These are phyloP conservation scores for Tylopilus sp. DNA, from an alignment of 1,284 basidiomycete genomes.

Conservation along the genomic window DNA sequence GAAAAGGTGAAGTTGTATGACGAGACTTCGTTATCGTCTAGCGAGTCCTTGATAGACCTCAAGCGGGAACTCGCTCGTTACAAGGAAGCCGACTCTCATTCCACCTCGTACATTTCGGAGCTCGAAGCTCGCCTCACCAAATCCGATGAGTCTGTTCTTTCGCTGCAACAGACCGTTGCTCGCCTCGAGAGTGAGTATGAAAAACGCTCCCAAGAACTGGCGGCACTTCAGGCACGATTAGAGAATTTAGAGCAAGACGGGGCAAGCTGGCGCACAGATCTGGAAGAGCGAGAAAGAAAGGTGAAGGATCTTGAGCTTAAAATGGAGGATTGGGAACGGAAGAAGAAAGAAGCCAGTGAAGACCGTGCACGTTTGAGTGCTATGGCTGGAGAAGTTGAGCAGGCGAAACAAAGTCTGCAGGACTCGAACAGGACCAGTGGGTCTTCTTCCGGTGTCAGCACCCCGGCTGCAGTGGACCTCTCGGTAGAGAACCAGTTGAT, in stretches of 20 bases:
- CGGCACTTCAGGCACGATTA: slow-evolving; percentile 69
- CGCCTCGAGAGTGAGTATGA: slow-evolving; percentile 76
- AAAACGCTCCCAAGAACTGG: slow-evolving; percentile 62
- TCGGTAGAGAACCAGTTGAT: slow-evolving; percentile 56
- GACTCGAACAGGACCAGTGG: slow-evolving; percentile 31
- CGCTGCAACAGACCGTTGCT: slow-evolving; percentile 70
- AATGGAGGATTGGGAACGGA: slow-evolving; percentile 72
- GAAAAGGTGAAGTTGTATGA: slow-evolving; percentile 82
- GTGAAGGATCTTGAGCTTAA: slow-evolving; percentile 73
- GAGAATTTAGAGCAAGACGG: slow-evolving; percentile 68
- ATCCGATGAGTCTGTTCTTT: slow-evolving; percentile 72
- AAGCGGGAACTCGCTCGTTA: slow-evolving; percentile 78
- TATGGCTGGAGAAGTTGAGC: slow-evolving; percentile 67
- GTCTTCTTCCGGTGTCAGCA: slow-evolving; percentile 30
- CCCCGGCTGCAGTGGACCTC: slow-evolving; percentile 32
- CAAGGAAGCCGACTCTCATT: slow-evolving; percentile 72
- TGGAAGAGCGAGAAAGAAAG: slow-evolving; percentile 75
- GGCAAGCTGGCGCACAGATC: slow-evolving; percentile 71
- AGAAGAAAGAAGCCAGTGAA: slow-evolving; percentile 61
- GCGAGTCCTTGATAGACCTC: slow-evolving; percentile 75
- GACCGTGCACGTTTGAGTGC: slow-evolving; percentile 60
- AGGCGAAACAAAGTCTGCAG: slow-evolving; percentile 64
- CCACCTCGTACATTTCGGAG: slow-evolving; percentile 82
- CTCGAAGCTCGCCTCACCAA: slow-evolving; percentile 80
- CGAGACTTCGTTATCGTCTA: slow-evolving; percentile 72